Evolutionary conservation across 2,329 filamentous ascomycete genomes (phyloP).

Genomic region (Colletotrichum simmondsii): DNA sequence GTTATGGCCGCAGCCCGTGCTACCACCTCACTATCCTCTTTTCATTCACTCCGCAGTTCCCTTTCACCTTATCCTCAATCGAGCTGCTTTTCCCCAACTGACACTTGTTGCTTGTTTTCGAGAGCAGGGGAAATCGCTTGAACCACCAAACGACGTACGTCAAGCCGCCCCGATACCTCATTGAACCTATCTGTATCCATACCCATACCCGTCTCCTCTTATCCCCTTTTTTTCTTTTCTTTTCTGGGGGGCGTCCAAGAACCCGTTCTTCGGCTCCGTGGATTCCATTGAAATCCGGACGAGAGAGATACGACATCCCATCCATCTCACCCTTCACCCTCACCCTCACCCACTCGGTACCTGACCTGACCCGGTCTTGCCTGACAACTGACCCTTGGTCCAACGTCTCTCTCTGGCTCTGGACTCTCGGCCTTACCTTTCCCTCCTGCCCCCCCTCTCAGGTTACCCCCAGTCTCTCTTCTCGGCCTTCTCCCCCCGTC

Average conservation of each 20-base stretch:
- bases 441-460: not conserved
- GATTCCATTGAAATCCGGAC: slow-evolving; percentile 3
- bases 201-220: not conserved
- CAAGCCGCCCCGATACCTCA: not conserved
- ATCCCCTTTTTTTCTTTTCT: slow-evolving; percentile 40
- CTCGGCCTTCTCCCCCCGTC: not conserved
- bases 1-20: slow-evolving; percentile 56
- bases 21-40: slow-evolving; percentile 63
- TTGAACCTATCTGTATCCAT: not conserved
- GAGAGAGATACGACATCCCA: not conserved
- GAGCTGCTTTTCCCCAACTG: slow-evolving; percentile 46
- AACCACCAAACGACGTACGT: slow-evolving; percentile 41
- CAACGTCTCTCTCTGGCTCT: not conserved
- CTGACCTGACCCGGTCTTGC: not conserved
- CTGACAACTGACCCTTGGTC: not conserved
- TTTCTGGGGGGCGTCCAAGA: slow-evolving; percentile 29
- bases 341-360: not conserved
- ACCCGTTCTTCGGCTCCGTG: slow-evolving; percentile 33
- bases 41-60: slow-evolving; percentile 60
- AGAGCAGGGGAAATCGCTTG: slow-evolving; percentile 47
- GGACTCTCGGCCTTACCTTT: slow-evolving; percentile 2
- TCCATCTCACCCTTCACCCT: not conserved
- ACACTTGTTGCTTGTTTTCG: slow-evolving; percentile 51
- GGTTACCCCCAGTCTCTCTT: slow-evolving; percentile 3
- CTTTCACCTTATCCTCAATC: slow-evolving; percentile 52